phyloP scores from a whole-genome alignment of 176 grass and related monocot species.

The Coix lacrymajobi region DNA sequence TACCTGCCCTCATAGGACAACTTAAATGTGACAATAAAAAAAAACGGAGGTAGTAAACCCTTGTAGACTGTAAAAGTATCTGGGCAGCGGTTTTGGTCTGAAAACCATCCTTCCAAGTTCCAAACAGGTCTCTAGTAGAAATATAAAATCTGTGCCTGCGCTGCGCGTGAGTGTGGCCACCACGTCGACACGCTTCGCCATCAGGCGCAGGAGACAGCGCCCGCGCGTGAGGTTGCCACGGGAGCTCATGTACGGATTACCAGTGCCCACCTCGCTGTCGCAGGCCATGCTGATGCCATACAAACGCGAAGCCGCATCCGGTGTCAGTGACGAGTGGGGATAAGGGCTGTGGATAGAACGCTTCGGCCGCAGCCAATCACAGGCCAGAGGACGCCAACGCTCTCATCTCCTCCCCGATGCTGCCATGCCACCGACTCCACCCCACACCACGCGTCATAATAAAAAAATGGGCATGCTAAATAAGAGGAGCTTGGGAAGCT shows the following conservation, averaged over 20 bases:
- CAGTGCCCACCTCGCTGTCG: conserved; percentile 2
- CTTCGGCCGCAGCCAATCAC: background rate
- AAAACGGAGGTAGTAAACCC: no score
- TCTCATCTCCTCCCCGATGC: background rate
- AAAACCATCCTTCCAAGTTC: no score
- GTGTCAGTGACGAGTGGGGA: background rate
- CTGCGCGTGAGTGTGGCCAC: conserved; percentile 43
- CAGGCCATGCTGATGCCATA: background rate
- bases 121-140: background rate
- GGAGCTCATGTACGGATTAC: conserved; percentile 19
- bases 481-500: background rate
- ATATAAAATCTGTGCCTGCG: background rate
- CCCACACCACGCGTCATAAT: no score
- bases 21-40: no score
- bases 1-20: no score
- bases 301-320: background rate
- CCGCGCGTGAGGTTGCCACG: conserved; percentile 28
- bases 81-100: no score
- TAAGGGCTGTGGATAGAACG: conserved; percentile 17
- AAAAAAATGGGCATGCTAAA: background rate
- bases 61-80: no score
- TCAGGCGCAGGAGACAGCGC: background rate
- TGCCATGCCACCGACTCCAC: no score
- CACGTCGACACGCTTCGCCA: conserved; percentile 56
- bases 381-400: background rate